phyloP scores from a whole-genome alignment of 2,329 filamentous ascomycete species.

The Incumbomyces lentus region DNA sequence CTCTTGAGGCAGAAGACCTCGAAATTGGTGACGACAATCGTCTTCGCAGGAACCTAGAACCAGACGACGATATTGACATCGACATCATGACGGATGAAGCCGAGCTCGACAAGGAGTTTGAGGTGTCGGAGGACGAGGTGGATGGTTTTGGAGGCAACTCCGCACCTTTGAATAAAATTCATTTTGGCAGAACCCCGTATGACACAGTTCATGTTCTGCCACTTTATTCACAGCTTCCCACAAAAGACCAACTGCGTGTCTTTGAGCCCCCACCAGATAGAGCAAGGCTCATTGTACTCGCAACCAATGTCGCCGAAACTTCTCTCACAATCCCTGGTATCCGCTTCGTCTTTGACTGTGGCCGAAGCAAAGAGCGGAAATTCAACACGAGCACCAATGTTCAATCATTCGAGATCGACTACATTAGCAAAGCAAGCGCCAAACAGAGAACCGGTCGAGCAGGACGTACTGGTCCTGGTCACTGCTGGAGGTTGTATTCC shows the following conservation, averaged over 20 bases:
- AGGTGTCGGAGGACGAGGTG: slow-evolving; percentile 52
- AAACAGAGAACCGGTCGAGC: slow-evolving; percentile 87
- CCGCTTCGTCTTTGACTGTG: slow-evolving; percentile 90
- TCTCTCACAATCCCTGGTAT: slow-evolving; percentile 94
- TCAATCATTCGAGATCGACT: slow-evolving; percentile 87
- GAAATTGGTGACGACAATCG: slow-evolving; percentile 57
- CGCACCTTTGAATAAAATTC: neutral
- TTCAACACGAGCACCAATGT: slow-evolving; percentile 84
- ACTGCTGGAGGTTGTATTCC: slow-evolving; percentile 90
- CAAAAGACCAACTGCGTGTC: slow-evolving; percentile 79
- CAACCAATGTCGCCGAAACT: slow-evolving; percentile 95
- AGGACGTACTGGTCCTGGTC: slow-evolving; percentile 86
- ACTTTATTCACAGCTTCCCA: slow-evolving; percentile 83
- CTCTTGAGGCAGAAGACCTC: slow-evolving; percentile 75
- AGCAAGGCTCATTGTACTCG: slow-evolving; percentile 74
- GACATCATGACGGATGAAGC: slow-evolving; percentile 49
- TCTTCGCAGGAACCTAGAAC: slow-evolving; percentile 30
- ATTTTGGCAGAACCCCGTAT: slow-evolving; percentile 40
- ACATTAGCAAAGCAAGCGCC: slow-evolving; percentile 96
- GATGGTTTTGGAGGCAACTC: slow-evolving; percentile 28
- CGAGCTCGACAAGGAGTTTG: slow-evolving; percentile 53
- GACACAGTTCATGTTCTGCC: slow-evolving; percentile 79
- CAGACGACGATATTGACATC: slow-evolving; percentile 46
- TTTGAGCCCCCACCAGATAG: slow-evolving; percentile 78
- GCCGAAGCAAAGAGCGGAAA: slow-evolving; percentile 80